Conservation (phyloP, 2,329 filamentous ascomycete species). For the Paecilomyces variotii region DNA sequence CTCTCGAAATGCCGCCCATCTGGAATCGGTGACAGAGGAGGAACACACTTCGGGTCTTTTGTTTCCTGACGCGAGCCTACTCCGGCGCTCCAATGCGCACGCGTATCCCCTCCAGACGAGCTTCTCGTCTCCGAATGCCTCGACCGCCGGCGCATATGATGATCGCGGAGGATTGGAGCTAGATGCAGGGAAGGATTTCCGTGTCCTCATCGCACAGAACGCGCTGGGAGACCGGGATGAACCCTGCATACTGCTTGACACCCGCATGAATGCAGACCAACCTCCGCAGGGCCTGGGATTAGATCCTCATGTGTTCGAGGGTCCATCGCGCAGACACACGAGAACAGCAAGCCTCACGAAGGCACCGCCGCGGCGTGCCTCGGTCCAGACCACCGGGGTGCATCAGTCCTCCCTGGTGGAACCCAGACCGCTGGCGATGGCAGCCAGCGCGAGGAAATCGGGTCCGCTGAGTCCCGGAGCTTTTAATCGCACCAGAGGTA, state of each 20-base stretch:
- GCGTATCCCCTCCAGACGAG: conserved; percentile 35
- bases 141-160: conserved; percentile 37
- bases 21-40: conserved; percentile 43
- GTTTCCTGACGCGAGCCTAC: conserved; percentile 38
- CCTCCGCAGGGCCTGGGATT: conserved; percentile 26
- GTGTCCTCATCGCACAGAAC: conserved; percentile 41
- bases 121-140: conserved; percentile 36
- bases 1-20: conserved; percentile 27
- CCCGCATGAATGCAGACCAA: conserved; percentile 21
- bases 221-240: conserved; percentile 40
- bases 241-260: conserved; percentile 39
- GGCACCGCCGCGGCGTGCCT: conserved; percentile 21
- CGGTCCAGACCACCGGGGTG: conserved; percentile 11
- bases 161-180: conserved; percentile 40
- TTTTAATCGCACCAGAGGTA: conserved; percentile 34
- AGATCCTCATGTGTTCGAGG: conserved; percentile 25
- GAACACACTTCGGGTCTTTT: conserved; percentile 41
- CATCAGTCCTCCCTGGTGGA: conserved; percentile 27
- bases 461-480: conserved; percentile 28
- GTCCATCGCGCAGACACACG: conserved; percentile 22
- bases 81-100: conserved; percentile 32
- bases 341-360: conserved; percentile 33
- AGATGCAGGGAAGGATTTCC: conserved; percentile 37
- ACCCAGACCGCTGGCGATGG: conserved; percentile 22
- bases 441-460: conserved; percentile 24